Percentiles rank a stretch among this genome's conserved stretches.
phyloP scores from a whole-genome alignment of 331 rosid genomes.

The Acacia concinna region DNA sequence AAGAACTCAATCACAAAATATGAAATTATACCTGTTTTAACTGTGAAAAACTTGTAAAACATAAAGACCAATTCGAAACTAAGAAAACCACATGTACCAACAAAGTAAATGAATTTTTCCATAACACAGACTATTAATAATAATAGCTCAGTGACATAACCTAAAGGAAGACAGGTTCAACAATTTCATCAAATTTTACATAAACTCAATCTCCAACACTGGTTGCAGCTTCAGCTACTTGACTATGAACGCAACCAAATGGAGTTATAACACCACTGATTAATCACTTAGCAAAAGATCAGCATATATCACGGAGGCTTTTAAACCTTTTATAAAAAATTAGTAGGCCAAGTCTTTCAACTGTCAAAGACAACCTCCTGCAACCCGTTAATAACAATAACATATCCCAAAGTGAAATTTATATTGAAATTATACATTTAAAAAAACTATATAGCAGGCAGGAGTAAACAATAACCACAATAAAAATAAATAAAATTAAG shows the following conservation, averaged over 20 bases:
- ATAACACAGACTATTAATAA: neutral
- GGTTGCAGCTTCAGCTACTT: constrained; percentile 2
- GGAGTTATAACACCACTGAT: neutral
- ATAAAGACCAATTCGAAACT: neutral
- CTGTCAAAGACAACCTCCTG: neutral
- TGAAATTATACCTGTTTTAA: neutral
- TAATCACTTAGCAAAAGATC: neutral
- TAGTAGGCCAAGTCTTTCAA: constrained; percentile 12
- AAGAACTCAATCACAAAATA: neutral
- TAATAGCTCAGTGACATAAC: neutral
- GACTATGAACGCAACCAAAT: neutral
- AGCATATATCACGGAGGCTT: neutral
- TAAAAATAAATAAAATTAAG: constrained; percentile 11
- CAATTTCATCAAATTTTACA: neutral
- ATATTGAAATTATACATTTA: neutral
- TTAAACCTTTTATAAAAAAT: constrained; percentile 1
- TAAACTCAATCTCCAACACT: constrained; percentile 10
- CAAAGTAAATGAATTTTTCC: neutral
- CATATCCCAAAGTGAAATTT: constrained; percentile 2
- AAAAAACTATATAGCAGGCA: neutral
- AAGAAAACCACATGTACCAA: neutral
- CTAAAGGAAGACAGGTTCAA: neutral
- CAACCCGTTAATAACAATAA: neutral
- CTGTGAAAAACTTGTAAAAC: neutral
- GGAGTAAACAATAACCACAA: neutral